phyloP scores from a whole-genome alignment of 129 eudicot species.

The Escallonia rubra region DNA sequence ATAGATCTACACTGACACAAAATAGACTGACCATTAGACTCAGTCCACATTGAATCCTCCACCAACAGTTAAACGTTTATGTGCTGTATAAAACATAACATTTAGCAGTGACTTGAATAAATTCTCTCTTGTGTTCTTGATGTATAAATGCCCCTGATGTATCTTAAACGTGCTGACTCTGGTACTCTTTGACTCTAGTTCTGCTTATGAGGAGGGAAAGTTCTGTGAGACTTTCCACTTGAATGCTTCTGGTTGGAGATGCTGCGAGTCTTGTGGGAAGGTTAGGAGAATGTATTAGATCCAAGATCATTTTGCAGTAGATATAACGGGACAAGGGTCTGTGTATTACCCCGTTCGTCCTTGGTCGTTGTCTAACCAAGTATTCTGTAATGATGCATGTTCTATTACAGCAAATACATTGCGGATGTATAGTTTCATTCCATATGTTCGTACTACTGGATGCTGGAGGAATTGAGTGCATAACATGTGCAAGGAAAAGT shows the following conservation, averaged over 20 bases:
- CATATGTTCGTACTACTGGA: slow-evolving; percentile 83
- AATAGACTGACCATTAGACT: no score
- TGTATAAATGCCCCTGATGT: neutral
- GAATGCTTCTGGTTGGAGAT: slow-evolving; percentile 81
- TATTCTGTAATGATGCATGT: neutral
- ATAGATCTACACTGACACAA: no score
- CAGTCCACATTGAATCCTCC: no score
- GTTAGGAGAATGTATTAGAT: slow-evolving; percentile 25
- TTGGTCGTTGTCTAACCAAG: neutral
- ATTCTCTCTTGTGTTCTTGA: neutral
- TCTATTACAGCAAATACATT: slow-evolving; percentile 71
- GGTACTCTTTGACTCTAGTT: slow-evolving; percentile 35
- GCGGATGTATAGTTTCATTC: slow-evolving; percentile 84
- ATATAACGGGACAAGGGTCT: neutral
- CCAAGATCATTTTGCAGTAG: neutral
- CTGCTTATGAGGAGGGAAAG: slow-evolving; percentile 67
- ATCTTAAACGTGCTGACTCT: slow-evolving; percentile 7
- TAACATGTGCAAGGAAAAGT: slow-evolving; percentile 63
- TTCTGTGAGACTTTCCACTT: slow-evolving; percentile 77
- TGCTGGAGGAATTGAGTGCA: slow-evolving; percentile 88
- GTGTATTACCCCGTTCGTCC: neutral
- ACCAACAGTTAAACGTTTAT: no score
- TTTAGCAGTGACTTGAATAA: neutral
- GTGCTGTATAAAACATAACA: slow-evolving; percentile 1
- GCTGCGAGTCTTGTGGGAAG: slow-evolving; percentile 84